Conservation (phyloP, 1,139 yeast species). For the Candida neerlandica region DNA sequence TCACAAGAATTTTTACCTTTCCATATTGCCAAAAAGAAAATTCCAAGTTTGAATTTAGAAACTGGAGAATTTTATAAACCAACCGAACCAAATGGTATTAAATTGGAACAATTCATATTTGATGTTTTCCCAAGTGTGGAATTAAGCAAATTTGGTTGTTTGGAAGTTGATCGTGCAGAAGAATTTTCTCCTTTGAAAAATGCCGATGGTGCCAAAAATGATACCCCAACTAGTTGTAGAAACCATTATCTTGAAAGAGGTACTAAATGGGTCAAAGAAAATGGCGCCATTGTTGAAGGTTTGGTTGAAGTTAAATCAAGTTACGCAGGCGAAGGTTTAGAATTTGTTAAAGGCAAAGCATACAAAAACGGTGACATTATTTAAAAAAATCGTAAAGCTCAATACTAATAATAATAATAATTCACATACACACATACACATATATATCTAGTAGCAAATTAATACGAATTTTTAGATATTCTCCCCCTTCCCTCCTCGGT, state of each 20-base stretch:
- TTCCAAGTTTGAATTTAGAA: constrained; percentile 56
- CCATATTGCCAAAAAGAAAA: constrained; percentile 93
- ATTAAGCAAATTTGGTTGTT: constrained; percentile 78
- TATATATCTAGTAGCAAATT: not conserved
- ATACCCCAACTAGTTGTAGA: constrained; percentile 84
- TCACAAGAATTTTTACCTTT: constrained; percentile 75
- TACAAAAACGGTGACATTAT: constrained; percentile 47
- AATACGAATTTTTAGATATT: not conserved
- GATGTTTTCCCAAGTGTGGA: constrained; percentile 88
- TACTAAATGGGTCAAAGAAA: constrained; percentile 74
- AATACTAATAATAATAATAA: not conserved
- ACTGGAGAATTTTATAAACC: constrained; percentile 62
- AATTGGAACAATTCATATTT: constrained; percentile 94
- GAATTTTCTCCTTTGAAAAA: constrained; percentile 96
- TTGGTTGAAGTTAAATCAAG: constrained; percentile 80
- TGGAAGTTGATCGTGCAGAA: constrained; percentile 81
- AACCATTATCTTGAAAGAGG: constrained; percentile 66
- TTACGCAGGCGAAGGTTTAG: constrained; percentile 85
- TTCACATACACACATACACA: no score
- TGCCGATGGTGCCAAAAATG: constrained; percentile 78
- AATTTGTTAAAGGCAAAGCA: constrained; percentile 53
- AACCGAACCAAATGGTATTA: constrained; percentile 79
- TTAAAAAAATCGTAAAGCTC: constrained; percentile 15
- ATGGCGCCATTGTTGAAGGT: constrained; percentile 59
- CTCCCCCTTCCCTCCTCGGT: not conserved